These are phyloP conservation scores for Lanzia echinophila DNA, from an alignment of 2,329 filamentous ascomycete species.

Conservation along the genomic window DNA sequence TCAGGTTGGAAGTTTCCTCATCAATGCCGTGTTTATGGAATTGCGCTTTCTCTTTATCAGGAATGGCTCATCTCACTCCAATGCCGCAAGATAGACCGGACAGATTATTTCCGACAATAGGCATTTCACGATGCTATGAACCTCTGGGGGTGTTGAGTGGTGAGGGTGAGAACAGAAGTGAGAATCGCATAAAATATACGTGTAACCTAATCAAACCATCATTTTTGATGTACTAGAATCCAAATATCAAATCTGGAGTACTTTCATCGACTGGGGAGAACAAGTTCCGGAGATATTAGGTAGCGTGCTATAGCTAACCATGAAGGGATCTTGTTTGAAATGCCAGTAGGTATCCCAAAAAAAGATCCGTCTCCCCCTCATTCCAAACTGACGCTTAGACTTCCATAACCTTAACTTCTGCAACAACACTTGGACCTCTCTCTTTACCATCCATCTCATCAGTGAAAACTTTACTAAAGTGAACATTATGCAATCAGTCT, in stretches of 20 bases:
- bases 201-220: no score
- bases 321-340: no score
- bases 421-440: slow-evolving; percentile 2
- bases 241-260: no score
- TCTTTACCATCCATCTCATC: background rate
- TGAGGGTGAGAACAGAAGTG: background rate
- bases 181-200: no score
- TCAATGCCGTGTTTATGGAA: background rate
- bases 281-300: background rate
- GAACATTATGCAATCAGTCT: background rate
- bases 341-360: background rate
- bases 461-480: background rate
- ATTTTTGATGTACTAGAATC: no score
- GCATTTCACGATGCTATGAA: background rate
- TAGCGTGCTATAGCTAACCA: background rate
- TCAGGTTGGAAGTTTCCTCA: background rate
- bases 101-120: background rate
- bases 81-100: background rate
- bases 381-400: background rate
- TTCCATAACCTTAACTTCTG: slow-evolving; percentile 1
- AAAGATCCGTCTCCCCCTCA: background rate
- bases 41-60: background rate
- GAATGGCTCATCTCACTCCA: background rate
- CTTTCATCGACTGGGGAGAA: no score
- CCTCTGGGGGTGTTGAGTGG: background rate